These are phyloP conservation scores for Vaccinium darrowii DNA, from an alignment of 148 eudicot species.

Conservation along the genomic window DNA sequence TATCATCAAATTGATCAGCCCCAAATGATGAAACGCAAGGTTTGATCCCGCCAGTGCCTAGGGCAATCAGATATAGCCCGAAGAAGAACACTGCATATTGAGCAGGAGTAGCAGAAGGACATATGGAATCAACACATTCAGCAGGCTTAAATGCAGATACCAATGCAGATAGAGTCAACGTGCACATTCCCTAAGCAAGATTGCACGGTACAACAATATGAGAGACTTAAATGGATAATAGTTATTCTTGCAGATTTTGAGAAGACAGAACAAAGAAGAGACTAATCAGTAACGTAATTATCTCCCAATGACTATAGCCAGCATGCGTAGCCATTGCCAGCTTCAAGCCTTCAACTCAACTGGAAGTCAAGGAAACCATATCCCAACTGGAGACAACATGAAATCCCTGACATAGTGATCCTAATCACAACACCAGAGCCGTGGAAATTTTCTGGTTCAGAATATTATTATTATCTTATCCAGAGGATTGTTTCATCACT, in stretches of 20 bases:
- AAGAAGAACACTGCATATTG: constrained; percentile 44
- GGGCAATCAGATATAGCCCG: constrained; percentile 53
- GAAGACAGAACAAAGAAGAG: neutral
- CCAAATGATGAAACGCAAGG: constrained; percentile 59
- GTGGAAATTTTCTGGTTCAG: neutral
- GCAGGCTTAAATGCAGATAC: constrained; percentile 39
- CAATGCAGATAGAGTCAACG: constrained; percentile 46
- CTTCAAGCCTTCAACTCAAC: neutral
- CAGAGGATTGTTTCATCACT: neutral
- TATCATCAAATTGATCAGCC: constrained; percentile 74
- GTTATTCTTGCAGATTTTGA: neutral
- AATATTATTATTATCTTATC: neutral
- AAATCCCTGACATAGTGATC: neutral
- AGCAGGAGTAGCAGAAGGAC: constrained; percentile 47
- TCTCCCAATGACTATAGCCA: neutral
- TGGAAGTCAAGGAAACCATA: neutral
- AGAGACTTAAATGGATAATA: neutral
- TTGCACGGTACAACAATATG: neutral
- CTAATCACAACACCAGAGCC: neutral
- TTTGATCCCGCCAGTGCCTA: constrained; percentile 56
- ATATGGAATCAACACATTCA: constrained; percentile 42
- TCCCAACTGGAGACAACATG: neutral
- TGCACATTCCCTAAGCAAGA: constrained; percentile 48
- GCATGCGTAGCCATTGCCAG: neutral
- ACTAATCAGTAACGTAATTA: neutral